Base-by-base conservation (phyloP, 1,139 yeast genomes). In the Suhomyces maxii region DNA sequence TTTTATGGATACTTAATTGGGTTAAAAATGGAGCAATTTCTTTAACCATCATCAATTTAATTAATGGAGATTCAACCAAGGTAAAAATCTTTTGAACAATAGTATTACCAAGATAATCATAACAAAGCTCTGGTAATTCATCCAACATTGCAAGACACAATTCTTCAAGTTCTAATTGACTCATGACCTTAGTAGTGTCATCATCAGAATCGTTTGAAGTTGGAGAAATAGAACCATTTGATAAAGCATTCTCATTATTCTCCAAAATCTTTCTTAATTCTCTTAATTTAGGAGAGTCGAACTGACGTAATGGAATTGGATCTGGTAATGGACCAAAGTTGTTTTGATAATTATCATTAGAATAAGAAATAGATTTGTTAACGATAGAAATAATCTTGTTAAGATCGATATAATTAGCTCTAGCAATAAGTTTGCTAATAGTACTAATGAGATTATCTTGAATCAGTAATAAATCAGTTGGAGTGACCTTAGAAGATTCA, bases 91-190 rank as follows among this genome's bases (percentile, higher is more conserved):
- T 91, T 67, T 93, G 99, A 12, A 93, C 96, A 44, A 95, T 88
- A 0, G 99, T 93, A 63, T 93, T 93, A 23, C 99, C 99, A 50
- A 95, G 74, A 61, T 93, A 93, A 65, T 93, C 99, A 51, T 93
- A 84, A 36, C 97, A 83, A 47, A 93, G 75, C 61, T 89, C 96
- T 1, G 98, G 96, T 51, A 95, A 77, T 65, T 93, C 98, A 53
- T 83, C 86, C 54, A 89, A 70, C 93, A 93, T 88, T 6, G 90
- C 87, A 42, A 89, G 63, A 11, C 96, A 90, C 42, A 90, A 71
- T 53, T 84, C 93, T 61, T 91, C 98, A 45, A 90, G 76, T 54
- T 89, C 96, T 14, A 75, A 50, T 52, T 69, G 76, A 26, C 65
- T 56, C 60, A 73, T 53, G 8, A 54, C 43, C 38, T 55, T 54